Percentiles rank a stretch among this genome's conserved stretches.
Conservation (phyloP, 306 rosid species). For the Trifolium subterraneum region DNA sequence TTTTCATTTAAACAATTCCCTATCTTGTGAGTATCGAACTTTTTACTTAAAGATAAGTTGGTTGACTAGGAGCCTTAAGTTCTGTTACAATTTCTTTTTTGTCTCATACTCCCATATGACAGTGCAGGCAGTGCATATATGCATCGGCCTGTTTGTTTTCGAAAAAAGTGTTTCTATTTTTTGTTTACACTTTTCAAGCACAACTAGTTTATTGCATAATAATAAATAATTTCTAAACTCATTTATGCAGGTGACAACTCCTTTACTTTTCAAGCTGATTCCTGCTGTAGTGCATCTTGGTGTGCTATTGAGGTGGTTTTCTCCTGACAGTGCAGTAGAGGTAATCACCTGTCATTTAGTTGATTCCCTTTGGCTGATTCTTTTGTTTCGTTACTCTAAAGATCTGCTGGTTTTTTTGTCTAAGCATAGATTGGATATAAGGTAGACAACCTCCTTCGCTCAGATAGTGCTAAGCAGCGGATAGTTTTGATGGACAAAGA, state of each 20-base stretch:
- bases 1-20: background rate
- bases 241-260: conserved; percentile 83
- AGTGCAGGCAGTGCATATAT: conserved; percentile 14
- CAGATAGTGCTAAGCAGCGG: conserved; percentile 91
- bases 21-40: background rate
- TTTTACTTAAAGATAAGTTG: conserved; percentile 26
- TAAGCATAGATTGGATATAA: conserved; percentile 70
- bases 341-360: conserved; percentile 46
- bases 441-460: conserved; percentile 77
- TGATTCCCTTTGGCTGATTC: background rate
- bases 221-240: conserved; percentile 11
- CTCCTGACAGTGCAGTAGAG: conserved; percentile 79
- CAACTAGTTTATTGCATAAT: background rate
- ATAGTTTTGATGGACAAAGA: conserved; percentile 82
- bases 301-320: conserved; percentile 88
- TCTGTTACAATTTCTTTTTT: background rate
- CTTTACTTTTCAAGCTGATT: conserved; percentile 91
- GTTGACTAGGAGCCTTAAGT: conserved; percentile 19
- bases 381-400: conserved; percentile 35
- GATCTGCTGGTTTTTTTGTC: conserved; percentile 25
- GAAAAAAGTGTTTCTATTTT: background rate
- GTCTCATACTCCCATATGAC: conserved; percentile 1
- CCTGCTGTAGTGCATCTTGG: conserved; percentile 97
- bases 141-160: background rate
- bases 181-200: background rate